phyloP scores from a whole-genome alignment of 306 rosid genomes.

The Begonia masoniana region DNA sequence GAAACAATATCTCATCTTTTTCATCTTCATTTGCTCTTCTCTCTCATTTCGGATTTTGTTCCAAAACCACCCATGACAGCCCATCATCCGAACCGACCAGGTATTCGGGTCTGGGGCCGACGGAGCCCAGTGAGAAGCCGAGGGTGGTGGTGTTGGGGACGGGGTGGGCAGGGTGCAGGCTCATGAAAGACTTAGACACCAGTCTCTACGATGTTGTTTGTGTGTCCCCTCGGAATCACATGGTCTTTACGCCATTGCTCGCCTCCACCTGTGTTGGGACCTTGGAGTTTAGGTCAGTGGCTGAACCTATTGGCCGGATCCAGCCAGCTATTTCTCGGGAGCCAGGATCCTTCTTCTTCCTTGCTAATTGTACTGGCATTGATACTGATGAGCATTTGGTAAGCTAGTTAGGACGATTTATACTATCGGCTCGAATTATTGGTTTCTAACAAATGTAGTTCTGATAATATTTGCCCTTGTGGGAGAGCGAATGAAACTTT shows the following conservation, averaged over 20 bases:
- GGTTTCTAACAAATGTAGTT: background rate
- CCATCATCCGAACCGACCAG: conserved; percentile 7
- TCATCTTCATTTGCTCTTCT: conserved; percentile 13
- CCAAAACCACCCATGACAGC: conserved; percentile 15
- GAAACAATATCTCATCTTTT: conserved; percentile 18
- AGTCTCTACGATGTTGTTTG: conserved; percentile 65
- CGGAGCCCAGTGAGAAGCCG: conserved; percentile 65
- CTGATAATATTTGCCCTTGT: too few species aligned
- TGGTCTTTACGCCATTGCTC: conserved; percentile 92
- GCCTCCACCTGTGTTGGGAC: conserved; percentile 98
- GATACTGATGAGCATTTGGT: conserved; percentile 53
- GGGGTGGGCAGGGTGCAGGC: conserved; percentile 92
- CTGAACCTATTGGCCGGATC: conserved; percentile 81
- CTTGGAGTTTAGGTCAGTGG: conserved; percentile 80
- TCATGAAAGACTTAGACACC: conserved; percentile 74
- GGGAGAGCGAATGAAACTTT: too few species aligned
- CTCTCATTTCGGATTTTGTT: conserved; percentile 24
- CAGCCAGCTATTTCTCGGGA: conserved; percentile 81
- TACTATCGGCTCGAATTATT: too few species aligned
- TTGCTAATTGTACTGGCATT: conserved; percentile 50
- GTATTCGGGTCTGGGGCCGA: conserved; percentile 33
- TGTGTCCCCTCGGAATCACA: conserved; percentile 93
- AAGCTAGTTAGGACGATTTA: background rate
- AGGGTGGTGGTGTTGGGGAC: conserved; percentile 81
- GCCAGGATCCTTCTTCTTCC: conserved; percentile 87